phyloP scores from a whole-genome alignment of 2,329 filamentous ascomycete genomes.

The Fusarium camptoceras region DNA sequence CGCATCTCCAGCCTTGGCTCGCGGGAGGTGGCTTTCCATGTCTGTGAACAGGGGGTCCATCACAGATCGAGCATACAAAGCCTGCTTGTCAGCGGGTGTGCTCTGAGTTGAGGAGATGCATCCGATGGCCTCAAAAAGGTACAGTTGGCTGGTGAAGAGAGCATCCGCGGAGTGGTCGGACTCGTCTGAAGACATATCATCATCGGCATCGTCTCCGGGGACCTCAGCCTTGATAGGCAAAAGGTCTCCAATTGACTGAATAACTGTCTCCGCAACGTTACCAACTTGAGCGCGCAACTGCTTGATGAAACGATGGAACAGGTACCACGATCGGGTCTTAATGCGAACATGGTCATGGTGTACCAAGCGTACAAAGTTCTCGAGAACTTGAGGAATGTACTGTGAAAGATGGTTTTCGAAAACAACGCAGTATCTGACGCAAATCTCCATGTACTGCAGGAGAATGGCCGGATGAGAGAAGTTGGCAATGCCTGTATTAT shows the following conservation, averaged over 20 bases:
- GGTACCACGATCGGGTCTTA: constrained; percentile 93
- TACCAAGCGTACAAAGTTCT: constrained; percentile 90
- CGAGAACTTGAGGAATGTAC: constrained; percentile 86
- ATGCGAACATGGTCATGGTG: constrained; percentile 91
- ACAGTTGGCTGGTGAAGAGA: constrained; percentile 89
- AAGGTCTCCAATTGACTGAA: constrained; percentile 88
- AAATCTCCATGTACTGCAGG: constrained; percentile 98
- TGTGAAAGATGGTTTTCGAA: constrained; percentile 83
- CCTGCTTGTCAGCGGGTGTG: constrained; percentile 86
- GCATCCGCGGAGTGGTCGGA: constrained; percentile 91
- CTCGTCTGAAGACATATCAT: constrained; percentile 96
- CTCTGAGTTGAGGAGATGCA: constrained; percentile 86
- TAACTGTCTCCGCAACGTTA: constrained; percentile 90
- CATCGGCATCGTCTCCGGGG: constrained; percentile 78
- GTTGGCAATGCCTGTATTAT: constrained; percentile 76
- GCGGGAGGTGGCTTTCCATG: constrained; percentile 81
- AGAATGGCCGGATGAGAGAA: constrained; percentile 93
- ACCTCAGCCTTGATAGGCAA: constrained; percentile 92
- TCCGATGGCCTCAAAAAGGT: constrained; percentile 94
- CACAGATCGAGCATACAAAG: constrained; percentile 85
- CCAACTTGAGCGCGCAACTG: constrained; percentile 86
- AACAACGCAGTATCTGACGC: constrained; percentile 91
- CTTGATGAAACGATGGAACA: constrained; percentile 93
- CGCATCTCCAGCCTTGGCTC: constrained; percentile 83
- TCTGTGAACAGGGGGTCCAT: constrained; percentile 92